phyloP scores from a whole-genome alignment of 257 asterid species.

The Asclepias syriaca region DNA sequence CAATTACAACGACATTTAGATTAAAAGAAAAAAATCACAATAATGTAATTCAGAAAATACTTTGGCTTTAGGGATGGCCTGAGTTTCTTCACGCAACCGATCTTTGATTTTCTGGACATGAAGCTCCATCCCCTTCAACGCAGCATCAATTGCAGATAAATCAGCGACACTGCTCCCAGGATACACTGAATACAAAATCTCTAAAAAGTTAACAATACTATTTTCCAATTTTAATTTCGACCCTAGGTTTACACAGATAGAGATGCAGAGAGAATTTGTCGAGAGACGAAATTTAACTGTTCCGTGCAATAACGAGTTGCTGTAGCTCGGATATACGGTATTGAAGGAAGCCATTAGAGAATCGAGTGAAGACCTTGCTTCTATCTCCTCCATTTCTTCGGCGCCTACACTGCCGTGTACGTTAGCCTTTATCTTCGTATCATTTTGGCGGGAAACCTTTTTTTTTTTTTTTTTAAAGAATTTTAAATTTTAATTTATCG shows the following conservation, averaged over 20 bases:
- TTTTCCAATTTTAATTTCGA: background rate
- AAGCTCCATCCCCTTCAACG: constrained; percentile 76
- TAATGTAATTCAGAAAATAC: constrained; percentile 24
- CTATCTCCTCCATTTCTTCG: constrained; percentile 54
- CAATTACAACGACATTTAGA: background rate
- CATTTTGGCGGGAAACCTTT: constrained; percentile 1
- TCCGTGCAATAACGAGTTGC: constrained; percentile 86
- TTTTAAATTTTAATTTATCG: no score
- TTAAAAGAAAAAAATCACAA: background rate
- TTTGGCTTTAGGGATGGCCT: constrained; percentile 87
- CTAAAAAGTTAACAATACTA: background rate
- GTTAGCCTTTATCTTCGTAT: background rate
- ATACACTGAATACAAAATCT: constrained; percentile 47
- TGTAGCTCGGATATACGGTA: constrained; percentile 75
- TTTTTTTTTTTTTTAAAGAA: no score
- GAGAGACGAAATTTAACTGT: constrained; percentile 40
- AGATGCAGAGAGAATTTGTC: background rate
- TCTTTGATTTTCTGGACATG: constrained; percentile 75
- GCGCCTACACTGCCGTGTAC: background rate
- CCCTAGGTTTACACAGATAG: background rate
- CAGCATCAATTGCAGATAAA: constrained; percentile 65
- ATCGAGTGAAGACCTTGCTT: constrained; percentile 77
- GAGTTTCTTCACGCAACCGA: constrained; percentile 71
- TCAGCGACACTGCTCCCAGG: constrained; percentile 72
- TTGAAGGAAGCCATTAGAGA: constrained; percentile 72